Evolutionary conservation across 2,329 filamentous ascomycete species (phyloP), one percentile per base, ranked within the genome.

Genomic region (Ophiostoma perfectum): DNA sequence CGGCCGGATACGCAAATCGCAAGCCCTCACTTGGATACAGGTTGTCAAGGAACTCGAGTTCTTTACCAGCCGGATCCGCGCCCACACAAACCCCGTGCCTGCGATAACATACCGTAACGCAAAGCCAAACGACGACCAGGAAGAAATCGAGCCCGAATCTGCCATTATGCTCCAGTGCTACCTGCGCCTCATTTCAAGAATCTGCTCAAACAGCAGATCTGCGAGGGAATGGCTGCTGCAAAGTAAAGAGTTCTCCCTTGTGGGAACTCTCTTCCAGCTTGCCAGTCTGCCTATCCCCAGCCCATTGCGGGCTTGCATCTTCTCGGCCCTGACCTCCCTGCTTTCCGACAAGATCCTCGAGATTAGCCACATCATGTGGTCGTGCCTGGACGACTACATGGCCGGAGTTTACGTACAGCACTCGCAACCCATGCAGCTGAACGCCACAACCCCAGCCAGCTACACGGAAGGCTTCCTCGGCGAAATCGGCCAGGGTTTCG

Each of bases 151-250:
- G 75, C 91, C 93, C 4, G 96, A 99, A 77, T 96, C 92, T 55
- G 89, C 90, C n/a, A 91, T 97, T 79, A 97, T 99, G 92, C 83
- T 99, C 41, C 93, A 97, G 75, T 94, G 92, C 73, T 98, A 98
- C 76, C 83, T 99, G 66, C 88, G 94, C 42, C 84, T 99, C 5
- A 90, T 97, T 73, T 87, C 92, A 3, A 92, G 96, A 77, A 81
- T 99, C 9, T 89, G 90, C 71, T 83, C 85, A 36, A 88, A 94
- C 75, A 97, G 92, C 74, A 82, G 85, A 69, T 81, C 82, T 27
- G 90, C 92, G 1, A 86, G 94, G 65, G 80, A 85, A 45, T 97
- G 90, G 81, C 83, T 98, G 70, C 80, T 96, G 36, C 78, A 88
- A 36, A 84, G 78, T 65, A 71, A 72, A 12, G 74, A 82, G 5